Conservation (phyloP, 495 filamentous ascomycete genomes). For the Penicillium coffeae region DNA sequence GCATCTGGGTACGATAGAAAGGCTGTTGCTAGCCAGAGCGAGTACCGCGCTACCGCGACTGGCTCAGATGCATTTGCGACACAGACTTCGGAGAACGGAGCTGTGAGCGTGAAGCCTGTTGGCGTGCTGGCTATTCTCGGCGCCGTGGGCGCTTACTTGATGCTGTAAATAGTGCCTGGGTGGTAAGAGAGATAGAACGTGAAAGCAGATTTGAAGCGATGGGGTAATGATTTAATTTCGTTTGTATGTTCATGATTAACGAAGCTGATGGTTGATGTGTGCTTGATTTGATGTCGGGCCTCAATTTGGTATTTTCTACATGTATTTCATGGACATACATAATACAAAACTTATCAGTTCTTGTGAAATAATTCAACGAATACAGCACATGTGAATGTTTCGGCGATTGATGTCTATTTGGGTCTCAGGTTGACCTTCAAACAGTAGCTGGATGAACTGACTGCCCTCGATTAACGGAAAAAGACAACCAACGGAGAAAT, state of each 20-base stretch:
- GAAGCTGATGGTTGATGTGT: background rate
- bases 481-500: too few species aligned
- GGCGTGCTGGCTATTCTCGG: constrained; percentile 8
- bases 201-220: too few species aligned
- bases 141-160: constrained; percentile 9
- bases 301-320: background rate
- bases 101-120: background rate
- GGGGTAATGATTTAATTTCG: too few species aligned
- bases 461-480: too few species aligned
- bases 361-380: too few species aligned
- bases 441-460: too few species aligned
- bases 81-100: constrained; percentile 16
- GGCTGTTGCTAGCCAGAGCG: constrained; percentile 20
- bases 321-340: background rate
- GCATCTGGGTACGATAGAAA: constrained; percentile 23
- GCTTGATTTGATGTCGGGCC: background rate
- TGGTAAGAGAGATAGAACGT: background rate
- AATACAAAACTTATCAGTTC: background rate
- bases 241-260: constrained; percentile 5
- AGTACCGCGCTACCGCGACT: constrained; percentile 20
- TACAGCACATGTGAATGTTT: too few species aligned
- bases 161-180: constrained; percentile 1
- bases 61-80: constrained; percentile 7
- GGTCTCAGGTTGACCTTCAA: too few species aligned
- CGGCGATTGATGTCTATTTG: too few species aligned